Conservation (phyloP, 2,329 filamentous ascomycete genomes). For the Raffaelea ambrosiae region DNA sequence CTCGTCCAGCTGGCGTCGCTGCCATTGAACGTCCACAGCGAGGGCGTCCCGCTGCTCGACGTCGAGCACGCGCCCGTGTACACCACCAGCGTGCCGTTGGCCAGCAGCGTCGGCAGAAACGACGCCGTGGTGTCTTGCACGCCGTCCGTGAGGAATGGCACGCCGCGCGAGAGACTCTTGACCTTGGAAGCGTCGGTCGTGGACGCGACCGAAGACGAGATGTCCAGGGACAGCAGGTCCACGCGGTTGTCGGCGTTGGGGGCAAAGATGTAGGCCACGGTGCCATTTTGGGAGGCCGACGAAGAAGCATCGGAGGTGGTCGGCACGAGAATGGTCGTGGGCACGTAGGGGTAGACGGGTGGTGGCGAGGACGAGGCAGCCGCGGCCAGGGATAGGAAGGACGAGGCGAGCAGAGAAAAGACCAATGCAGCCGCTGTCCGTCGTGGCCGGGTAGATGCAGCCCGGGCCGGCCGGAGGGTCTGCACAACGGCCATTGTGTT, state of each 20-base stretch:
- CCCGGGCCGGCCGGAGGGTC: background rate
- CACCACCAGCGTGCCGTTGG: constrained; percentile 62
- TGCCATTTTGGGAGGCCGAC: constrained; percentile 19
- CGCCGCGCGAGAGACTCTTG: constrained; percentile 41
- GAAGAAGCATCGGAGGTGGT: no score
- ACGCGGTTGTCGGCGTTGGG: constrained; percentile 33
- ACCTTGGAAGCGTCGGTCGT: constrained; percentile 30
- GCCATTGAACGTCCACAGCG: constrained; percentile 2
- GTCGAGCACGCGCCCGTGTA: constrained; percentile 61
- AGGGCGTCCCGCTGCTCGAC: no score
- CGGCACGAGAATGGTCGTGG: constrained; percentile 61
- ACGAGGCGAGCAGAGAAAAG: constrained; percentile 1
- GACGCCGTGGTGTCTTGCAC: constrained; percentile 30
- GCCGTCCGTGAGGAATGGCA: constrained; percentile 54
- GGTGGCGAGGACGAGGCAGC: constrained; percentile 20
- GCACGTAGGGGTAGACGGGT: constrained; percentile 62
- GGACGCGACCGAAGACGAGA: constrained; percentile 45
- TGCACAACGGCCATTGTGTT: no score
- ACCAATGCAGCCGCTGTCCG: background rate
- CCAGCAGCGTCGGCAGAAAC: constrained; percentile 60
- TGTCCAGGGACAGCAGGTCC: constrained; percentile 56
- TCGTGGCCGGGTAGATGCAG: constrained; percentile 3
- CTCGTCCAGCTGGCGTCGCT: constrained; percentile 7
- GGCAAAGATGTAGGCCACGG: constrained; percentile 62
- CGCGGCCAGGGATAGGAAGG: constrained; percentile 1